Conservation (phyloP, 1,139 yeast species). For the Taphrina sp. region DNA sequence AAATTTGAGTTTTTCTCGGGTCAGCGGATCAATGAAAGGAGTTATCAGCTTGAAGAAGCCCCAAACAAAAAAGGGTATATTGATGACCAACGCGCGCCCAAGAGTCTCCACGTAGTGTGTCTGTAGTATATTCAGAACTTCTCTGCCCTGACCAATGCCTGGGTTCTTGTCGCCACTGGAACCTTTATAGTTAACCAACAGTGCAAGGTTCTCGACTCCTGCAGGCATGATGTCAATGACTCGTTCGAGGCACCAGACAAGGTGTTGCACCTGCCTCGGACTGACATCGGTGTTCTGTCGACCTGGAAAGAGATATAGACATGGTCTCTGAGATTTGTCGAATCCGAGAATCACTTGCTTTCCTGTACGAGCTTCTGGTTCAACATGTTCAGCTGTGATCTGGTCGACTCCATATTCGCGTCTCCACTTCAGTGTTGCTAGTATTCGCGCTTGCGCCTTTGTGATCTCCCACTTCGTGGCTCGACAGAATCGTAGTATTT, state of each 20-base stretch:
- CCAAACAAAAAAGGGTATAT: constrained; percentile 91
- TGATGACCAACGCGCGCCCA: constrained; percentile 85
- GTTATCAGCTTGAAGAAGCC: constrained; percentile 83
- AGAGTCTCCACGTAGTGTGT: constrained; percentile 95
- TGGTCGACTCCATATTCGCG: constrained; percentile 79
- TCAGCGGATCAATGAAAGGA: constrained; percentile 92
- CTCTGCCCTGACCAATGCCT: constrained; percentile 73
- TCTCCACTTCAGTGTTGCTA: constrained; percentile 81
- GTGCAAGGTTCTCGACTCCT: constrained; percentile 88
- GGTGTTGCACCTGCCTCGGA: constrained; percentile 83
- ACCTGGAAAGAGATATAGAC: constrained; percentile 84
- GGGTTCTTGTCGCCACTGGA: constrained; percentile 70
- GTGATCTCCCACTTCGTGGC: constrained; percentile 85
- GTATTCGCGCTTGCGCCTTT: constrained; percentile 70
- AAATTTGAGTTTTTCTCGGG: constrained; percentile 85
- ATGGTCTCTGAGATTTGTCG: constrained; percentile 85
- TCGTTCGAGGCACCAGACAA: constrained; percentile 86
- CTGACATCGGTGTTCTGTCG: constrained; percentile 88
- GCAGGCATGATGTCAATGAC: constrained; percentile 92
- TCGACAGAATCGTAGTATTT: constrained; percentile 77
- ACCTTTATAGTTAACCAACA: constrained; percentile 83
- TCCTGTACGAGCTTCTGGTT: constrained; percentile 62
- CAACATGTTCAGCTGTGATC: constrained; percentile 43
- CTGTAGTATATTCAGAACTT: constrained; percentile 81
- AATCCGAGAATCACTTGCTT: constrained; percentile 85